Base-by-base conservation (phyloP, 2,329 filamentous ascomycete genomes). In the Furcasterigmium furcatum region DNA sequence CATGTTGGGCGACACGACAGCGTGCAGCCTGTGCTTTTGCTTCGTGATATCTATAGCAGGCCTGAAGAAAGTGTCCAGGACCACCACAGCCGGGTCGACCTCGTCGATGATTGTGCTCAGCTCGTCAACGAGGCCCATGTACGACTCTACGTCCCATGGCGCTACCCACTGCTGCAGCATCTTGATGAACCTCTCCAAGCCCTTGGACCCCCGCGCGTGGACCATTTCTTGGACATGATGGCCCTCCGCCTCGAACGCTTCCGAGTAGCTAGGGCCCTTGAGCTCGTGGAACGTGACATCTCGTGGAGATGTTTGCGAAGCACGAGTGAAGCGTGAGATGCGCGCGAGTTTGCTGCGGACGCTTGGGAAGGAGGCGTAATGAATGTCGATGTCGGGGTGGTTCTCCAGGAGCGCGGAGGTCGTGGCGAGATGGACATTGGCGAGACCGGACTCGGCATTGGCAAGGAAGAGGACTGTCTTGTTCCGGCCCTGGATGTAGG, bases 1-100 rank as follows among this genome's bases (percentile, higher is more conserved):
- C 34, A 68, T 62, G 35, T 73, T 76, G 5, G 73, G 73, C 27
- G 66, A 67, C 18, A 76, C 52, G 2, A 73, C 49, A 3, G 47
- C 68, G 61, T 50, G 70, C 50, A 13, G 62, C 27, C 57, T 46
- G 29, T 53, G 49, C n/a, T 47, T 41, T 14, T 56, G 48, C 14
- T 49, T 46, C 3, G 52, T 47, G 3, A 51, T 53, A 29, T 61
- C 56, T n/a, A n/a, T n/a, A n/a, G n/a, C n/a, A n/a, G n/a, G n/a
- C n/a, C n/a, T n/a, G n/a, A n/a, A n/a, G n/a, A 9, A 44, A 1
- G 55, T 54, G 29, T 68, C 66, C 18, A 68, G 49, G 2, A 63
- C 58, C 1, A 62, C 50, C 9, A 67, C 29, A 6, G 60, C 55
- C 2, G 66, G 64, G 27, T 63, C 55, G 13, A 67, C 52, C 3